Percentiles rank a stretch among this genome's conserved stretches.
Evolutionary conservation across 805 yeast species (phyloP).

Genomic region (Schwanniomyces yamadae): DNA sequence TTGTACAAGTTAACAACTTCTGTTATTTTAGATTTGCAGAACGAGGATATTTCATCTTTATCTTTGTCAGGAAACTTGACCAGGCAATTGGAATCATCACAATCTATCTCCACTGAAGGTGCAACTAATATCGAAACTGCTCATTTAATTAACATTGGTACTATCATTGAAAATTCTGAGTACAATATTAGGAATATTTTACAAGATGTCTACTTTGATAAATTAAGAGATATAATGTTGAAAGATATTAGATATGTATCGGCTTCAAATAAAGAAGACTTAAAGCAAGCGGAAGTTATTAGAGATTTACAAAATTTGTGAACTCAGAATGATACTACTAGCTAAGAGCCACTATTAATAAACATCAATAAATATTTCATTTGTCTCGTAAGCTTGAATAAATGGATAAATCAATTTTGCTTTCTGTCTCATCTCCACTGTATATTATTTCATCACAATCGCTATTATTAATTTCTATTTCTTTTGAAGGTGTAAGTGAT

Average conservation of each 20-base stretch:
- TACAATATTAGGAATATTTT: slow-evolving; percentile 80
- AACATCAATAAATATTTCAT: too few species aligned
- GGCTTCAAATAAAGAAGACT: slow-evolving; percentile 28
- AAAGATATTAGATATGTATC: slow-evolving; percentile 40
- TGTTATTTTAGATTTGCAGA: slow-evolving; percentile 69
- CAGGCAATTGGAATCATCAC: slow-evolving; percentile 68
- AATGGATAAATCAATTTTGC: slow-evolving; percentile 26
- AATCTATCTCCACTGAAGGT: slow-evolving; percentile 37
- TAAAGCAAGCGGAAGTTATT: slow-evolving; percentile 35
- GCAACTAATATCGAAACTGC: slow-evolving; percentile 46
- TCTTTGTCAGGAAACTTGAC: slow-evolving; percentile 80
- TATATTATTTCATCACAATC: slow-evolving; percentile 11
- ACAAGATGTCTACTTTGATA: slow-evolving; percentile 94
- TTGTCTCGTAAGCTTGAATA: slow-evolving; percentile 16
- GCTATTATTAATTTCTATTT: slow-evolving; percentile 12
- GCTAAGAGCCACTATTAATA: too few species aligned
- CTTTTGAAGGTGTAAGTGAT: background rate
- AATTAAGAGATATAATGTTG: slow-evolving; percentile 79
- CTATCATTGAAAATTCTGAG: slow-evolving; percentile 84
- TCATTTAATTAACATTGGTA: slow-evolving; percentile 86
- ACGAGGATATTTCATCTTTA: slow-evolving; percentile 19
- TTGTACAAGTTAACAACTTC: slow-evolving; percentile 81
- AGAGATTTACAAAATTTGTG: slow-evolving; percentile 38
- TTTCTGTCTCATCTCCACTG: slow-evolving; percentile 16
- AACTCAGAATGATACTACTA: too few species aligned